A percentile compares a stretch with the other conserved stretches of the same genome.
Evolutionary conservation across 352 stramenopile genomes (phyloP).

Genomic region (Globisporangium splendens): DNA sequence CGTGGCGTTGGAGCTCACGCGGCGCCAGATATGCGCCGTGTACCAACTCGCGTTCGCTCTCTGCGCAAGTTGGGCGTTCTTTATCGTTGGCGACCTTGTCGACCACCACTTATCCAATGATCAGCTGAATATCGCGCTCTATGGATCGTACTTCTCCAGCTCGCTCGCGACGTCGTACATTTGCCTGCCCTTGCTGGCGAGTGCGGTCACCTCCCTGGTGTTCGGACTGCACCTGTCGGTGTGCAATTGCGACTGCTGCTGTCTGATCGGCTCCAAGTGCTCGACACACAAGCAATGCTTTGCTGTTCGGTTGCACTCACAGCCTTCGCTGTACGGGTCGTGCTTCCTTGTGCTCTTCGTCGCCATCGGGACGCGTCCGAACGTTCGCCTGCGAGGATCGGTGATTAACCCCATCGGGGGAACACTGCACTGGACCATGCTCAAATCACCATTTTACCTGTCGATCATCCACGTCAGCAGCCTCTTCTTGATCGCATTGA

Average conservation of each 20-base stretch:
- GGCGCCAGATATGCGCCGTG: slow-evolving; percentile 59
- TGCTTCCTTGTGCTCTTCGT: slow-evolving; percentile 49
- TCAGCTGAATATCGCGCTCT: slow-evolving; percentile 66
- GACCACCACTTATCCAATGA: slow-evolving; percentile 73
- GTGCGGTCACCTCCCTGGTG: slow-evolving; percentile 29
- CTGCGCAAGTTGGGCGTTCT: slow-evolving; percentile 39
- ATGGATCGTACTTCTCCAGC: slow-evolving; percentile 49
- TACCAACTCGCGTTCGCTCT: slow-evolving; percentile 73
- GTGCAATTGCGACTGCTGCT: slow-evolving; percentile 72
- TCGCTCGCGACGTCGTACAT: slow-evolving; percentile 49
- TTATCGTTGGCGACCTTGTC: slow-evolving; percentile 66
- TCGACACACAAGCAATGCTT: slow-evolving; percentile 52
- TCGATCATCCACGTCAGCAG: slow-evolving; percentile 57
- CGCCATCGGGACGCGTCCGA: slow-evolving; percentile 61
- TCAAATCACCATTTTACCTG: slow-evolving; percentile 64
- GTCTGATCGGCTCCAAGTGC: slow-evolving; percentile 29
- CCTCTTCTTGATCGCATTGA: slow-evolving; percentile 59
- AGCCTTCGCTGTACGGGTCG: slow-evolving; percentile 44
- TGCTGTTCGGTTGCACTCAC: slow-evolving; percentile 38
- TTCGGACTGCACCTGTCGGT: slow-evolving; percentile 45
- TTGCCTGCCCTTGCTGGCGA: slow-evolving; percentile 46
- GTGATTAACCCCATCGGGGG: slow-evolving; percentile 75
- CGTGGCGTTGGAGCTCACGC: slow-evolving; percentile 65
- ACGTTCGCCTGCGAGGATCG: slow-evolving; percentile 62
- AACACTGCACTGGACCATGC: slow-evolving; percentile 70